Conservation (phyloP, 1,284 basidiomycete species). For the Trichosporon ovoides region DNA sequence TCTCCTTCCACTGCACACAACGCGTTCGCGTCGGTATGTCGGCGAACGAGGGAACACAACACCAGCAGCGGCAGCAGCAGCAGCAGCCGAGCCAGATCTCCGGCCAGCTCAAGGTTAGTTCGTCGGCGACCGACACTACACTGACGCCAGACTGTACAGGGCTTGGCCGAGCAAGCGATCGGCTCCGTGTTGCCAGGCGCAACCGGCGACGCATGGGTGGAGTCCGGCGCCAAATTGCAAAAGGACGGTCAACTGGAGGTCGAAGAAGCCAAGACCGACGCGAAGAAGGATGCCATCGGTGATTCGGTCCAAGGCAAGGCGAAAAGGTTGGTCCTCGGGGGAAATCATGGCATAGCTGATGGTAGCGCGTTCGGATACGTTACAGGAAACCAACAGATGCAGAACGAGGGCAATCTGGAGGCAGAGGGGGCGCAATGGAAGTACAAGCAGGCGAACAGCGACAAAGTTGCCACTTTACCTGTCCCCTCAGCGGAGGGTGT, state of each 20-base stretch:
- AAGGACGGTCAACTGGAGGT: slow-evolving; percentile 36
- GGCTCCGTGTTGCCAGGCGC: slow-evolving; percentile 32
- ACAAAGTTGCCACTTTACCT: slow-evolving; percentile 18
- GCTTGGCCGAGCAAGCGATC: slow-evolving; percentile 24
- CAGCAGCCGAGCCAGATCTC: slow-evolving; percentile 32
- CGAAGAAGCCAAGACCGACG: slow-evolving; percentile 36
- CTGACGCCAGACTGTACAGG: slow-evolving; percentile 14
- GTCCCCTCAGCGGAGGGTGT: slow-evolving; percentile 33
- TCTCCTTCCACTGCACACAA: not conserved
- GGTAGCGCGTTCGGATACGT: slow-evolving; percentile 41
- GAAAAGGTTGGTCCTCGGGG: slow-evolving; percentile 36
- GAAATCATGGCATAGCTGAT: not conserved
- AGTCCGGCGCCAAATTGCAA: slow-evolving; percentile 32
- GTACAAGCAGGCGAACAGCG: slow-evolving; percentile 34
- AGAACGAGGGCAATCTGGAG: slow-evolving; percentile 43
- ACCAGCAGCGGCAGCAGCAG: too few species aligned
- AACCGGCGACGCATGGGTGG: slow-evolving; percentile 26
- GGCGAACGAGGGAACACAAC: not conserved
- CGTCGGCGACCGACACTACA: not conserved
- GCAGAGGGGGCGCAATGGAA: slow-evolving; percentile 43
- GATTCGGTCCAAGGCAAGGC: slow-evolving; percentile 40
- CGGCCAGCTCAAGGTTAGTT: slow-evolving; percentile 35
- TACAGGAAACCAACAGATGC: slow-evolving; percentile 41
- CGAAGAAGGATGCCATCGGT: slow-evolving; percentile 34
- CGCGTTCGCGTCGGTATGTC: not conserved